Evolutionary conservation across 2,329 filamentous ascomycete species (phyloP), one percentile per base, ranked within the genome.

Genomic region (Colletotrichum higginsianum): DNA sequence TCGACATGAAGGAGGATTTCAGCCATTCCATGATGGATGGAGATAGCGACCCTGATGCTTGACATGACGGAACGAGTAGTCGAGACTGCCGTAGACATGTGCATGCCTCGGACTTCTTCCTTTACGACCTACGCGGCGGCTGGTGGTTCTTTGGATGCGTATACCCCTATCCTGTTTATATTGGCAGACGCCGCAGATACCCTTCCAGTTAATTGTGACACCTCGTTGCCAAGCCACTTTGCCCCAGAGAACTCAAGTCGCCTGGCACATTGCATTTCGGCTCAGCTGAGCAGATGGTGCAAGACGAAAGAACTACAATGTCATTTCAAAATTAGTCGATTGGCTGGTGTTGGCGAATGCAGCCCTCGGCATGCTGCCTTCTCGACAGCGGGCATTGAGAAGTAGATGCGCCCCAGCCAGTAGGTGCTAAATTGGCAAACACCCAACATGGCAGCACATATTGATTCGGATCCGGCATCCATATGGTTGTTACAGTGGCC

Each of bases 31-130:
- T 76, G 5, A 67, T 40, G 4, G 65, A 75, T 35, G 74, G 77
- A n/a, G 81, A 82, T 18, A 82, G 81, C 61, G 83, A 84, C 62
- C 81, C 81, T 1, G 83, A 84, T 70, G 78, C 78, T 12, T 84
- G 72, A 82, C 23, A 57, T 38, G 55, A 71, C 58, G 56, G 23
- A 23, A 61, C 8, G 50, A 60, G 38, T 23, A 38, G 50, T 35
- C 11, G 63, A 57, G 35, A 38, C 46, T 53, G 35, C n/a, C 42
- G 55, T 30, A 8, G n/a, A 30, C 35, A 26, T 42, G 15, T 15
- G 64, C 47, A n/a, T 26, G 53, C 35, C 42, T 66, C 12, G 21
- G 5, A 5, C 38, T 44, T 26, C 21, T 52, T 35, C 11, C 9
- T n/a, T 26, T 64, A 16, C 26, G 44, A 52, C 52, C 52, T 55